These are phyloP conservation scores for Pneumocystis oryctolagi DNA, from an alignment of 1,139 yeast species.

Conservation along the genomic window DNA sequence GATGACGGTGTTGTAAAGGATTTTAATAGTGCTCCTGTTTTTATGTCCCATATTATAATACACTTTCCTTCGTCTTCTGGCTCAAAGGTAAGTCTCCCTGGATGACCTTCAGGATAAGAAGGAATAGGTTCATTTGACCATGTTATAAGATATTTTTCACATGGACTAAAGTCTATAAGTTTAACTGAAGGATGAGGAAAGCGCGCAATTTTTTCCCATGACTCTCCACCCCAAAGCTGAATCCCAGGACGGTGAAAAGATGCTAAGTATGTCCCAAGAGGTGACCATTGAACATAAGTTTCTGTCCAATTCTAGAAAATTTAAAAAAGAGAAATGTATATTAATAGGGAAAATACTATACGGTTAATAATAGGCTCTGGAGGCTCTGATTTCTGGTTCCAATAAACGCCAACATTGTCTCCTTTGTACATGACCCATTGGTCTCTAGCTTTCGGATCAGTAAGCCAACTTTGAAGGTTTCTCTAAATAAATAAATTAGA, in stretches of 20 bases:
- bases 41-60: conserved; percentile 83
- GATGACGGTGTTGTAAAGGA: conserved; percentile 64
- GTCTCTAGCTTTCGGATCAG: conserved; percentile 80
- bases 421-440: conserved; percentile 71
- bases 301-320: conserved; percentile 54
- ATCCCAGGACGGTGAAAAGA: conserved; percentile 91
- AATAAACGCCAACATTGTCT: conserved; percentile 69
- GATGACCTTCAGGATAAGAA: conserved; percentile 50
- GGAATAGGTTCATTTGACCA: conserved; percentile 75
- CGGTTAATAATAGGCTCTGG: conserved; percentile 73
- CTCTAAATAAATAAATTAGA: conserved; percentile 31
- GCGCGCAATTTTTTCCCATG: conserved; percentile 58
- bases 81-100: conserved; percentile 61
- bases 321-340: neutral
- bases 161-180: conserved; percentile 81
- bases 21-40: conserved; percentile 69
- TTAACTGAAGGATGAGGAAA: conserved; percentile 83
- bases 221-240: conserved; percentile 89
- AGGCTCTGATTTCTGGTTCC: conserved; percentile 66
- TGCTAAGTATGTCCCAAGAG: conserved; percentile 78
- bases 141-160: conserved; percentile 79
- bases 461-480: conserved; percentile 78
- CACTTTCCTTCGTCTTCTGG: conserved; percentile 87
- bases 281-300: conserved; percentile 78
- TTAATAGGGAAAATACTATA: conserved; percentile 26